A percentile compares a stretch with the other conserved stretches of the same genome.
Evolutionary conservation across 1,284 basidiomycete genomes (phyloP).

Genomic region (Megacollybia platyphylla): DNA sequence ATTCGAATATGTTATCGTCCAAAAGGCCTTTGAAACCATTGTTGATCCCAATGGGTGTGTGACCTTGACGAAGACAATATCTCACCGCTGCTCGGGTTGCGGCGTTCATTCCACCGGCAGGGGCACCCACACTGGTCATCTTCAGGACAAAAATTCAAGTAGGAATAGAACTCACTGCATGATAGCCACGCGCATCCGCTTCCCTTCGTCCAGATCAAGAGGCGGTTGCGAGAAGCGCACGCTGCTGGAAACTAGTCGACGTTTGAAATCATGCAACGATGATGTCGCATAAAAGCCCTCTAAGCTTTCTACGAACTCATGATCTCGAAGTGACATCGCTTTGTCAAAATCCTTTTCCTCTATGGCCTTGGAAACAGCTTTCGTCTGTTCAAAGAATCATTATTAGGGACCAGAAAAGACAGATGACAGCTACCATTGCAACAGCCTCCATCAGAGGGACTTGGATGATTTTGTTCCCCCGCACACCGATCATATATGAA

Average conservation of each 20-base stretch:
- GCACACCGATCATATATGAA: constrained; percentile 94
- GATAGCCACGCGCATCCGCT: constrained; percentile 82
- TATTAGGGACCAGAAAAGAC: not conserved
- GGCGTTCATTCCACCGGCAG: constrained; percentile 98
- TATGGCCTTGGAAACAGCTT: constrained; percentile 77
- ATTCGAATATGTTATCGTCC: constrained; percentile 76
- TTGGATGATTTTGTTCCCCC: constrained; percentile 91
- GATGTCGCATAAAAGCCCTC: constrained; percentile 76
- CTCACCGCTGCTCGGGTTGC: constrained; percentile 91
- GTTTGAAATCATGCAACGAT: constrained; percentile 42
- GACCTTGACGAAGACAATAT: constrained; percentile 87
- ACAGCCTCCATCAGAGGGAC: constrained; percentile 92
- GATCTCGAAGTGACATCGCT: constrained; percentile 83
- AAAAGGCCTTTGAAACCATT: constrained; percentile 94
- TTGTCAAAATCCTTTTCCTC: constrained; percentile 75
- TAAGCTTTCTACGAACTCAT: constrained; percentile 84
- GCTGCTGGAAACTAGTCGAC: constrained; percentile 42
- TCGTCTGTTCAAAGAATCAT: constrained; percentile 42
- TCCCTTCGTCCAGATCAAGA: not conserved
- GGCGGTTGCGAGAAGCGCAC: constrained; percentile 16
- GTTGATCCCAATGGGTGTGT: constrained; percentile 83
- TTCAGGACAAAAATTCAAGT: not conserved
- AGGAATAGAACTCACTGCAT: constrained; percentile 61
- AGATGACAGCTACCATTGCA: constrained; percentile 40
- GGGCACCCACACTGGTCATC: constrained; percentile 73